Conservation (phyloP, 78 protist genomes). For the Dictyostelium capitatum region DNA sequence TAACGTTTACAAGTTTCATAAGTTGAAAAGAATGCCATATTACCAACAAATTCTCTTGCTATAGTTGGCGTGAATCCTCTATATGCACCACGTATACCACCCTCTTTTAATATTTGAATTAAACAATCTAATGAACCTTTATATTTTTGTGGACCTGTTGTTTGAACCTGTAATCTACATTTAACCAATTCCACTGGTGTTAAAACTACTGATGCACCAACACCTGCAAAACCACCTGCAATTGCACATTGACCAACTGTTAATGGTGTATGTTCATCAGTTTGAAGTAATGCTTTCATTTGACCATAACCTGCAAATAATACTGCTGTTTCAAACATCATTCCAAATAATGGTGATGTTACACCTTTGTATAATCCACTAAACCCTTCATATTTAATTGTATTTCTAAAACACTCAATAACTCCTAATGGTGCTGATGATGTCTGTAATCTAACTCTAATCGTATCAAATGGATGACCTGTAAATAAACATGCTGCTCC, state of each 20-base stretch:
- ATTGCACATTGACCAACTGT: slow-evolving; percentile 17
- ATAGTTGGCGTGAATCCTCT: slow-evolving; percentile 68
- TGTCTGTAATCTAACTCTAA: slow-evolving; percentile 74
- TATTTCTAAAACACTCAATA: slow-evolving; percentile 35
- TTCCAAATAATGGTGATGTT: slow-evolving; percentile 54
- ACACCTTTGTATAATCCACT: slow-evolving; percentile 71
- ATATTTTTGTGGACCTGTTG: slow-evolving; percentile 43
- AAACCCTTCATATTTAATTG: slow-evolving; percentile 69
- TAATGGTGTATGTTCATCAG: slow-evolving; percentile 2
- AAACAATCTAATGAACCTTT: slow-evolving; percentile 60
- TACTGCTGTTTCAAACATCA: slow-evolving; percentile 74
- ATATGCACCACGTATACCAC: slow-evolving; percentile 66
- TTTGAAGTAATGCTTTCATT: slow-evolving; percentile 51
- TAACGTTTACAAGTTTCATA: slow-evolving; percentile 60
- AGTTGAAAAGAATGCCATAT: slow-evolving; percentile 49
- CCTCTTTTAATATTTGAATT: slow-evolving; percentile 10
- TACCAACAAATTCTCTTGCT: slow-evolving; percentile 68
- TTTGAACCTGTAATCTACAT: slow-evolving; percentile 70
- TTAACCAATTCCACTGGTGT: slow-evolving; percentile 76
- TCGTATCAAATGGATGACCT: slow-evolving; percentile 78
- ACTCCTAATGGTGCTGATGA: slow-evolving; percentile 51
- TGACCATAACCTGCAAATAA: slow-evolving; percentile 67
- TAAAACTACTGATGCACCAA: slow-evolving; percentile 13
- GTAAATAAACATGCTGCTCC: slow-evolving; percentile 79
- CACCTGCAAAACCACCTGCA: slow-evolving; percentile 60